Base-by-base conservation (phyloP, 192 early-diverging fungal species). In the Paraglomus brasilianum region DNA sequence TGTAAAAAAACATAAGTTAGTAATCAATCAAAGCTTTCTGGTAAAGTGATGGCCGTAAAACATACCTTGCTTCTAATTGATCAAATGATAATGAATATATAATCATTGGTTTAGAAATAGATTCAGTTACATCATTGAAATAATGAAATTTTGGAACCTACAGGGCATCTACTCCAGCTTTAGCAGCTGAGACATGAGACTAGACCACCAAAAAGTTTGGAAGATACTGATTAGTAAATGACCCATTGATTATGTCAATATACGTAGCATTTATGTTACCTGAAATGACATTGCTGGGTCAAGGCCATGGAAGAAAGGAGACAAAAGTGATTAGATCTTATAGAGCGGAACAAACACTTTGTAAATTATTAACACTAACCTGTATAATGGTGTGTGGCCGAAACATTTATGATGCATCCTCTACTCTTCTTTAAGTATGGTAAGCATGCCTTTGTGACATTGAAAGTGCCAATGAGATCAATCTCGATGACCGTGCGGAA, bases 391-490 rank as follows among this genome's bases (percentile, higher is more conserved):
- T 91, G 75, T 13, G 86, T 91, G 2, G 91, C 89, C 11, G 82
- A 81, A 24, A 92, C 84, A 73, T 88, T 91, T 64, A 92, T 81
- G 59, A 92, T 78, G 19, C 66, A 53, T 10, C 89, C 91, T 60
- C 84, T 84, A 52, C 84, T 72, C 41, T 76, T 74, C 73, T 92
- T 92, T 44, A 92, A 75, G 56, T 88, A 74, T 15, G 85, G 83
- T 52, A 90, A 80, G 38, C 83, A 82, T 42, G 86, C 86, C 75
- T 90, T 91, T 66, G 84, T 84, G 10, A 87, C 80, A 77, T 91
- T 90, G 80, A 88, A 92, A 38, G 91, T 91, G 10, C 91, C 90
- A 30, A 88, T 74, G 17, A 86, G 75, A 76, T 88, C 85, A 57
- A 86, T 86, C 46, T 85, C 85, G 59, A 86, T 80, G 5, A 88